Evolutionary conservation across 768 basidiomycete genomes (phyloP).

Genomic region (Agaricus subrufescens): DNA sequence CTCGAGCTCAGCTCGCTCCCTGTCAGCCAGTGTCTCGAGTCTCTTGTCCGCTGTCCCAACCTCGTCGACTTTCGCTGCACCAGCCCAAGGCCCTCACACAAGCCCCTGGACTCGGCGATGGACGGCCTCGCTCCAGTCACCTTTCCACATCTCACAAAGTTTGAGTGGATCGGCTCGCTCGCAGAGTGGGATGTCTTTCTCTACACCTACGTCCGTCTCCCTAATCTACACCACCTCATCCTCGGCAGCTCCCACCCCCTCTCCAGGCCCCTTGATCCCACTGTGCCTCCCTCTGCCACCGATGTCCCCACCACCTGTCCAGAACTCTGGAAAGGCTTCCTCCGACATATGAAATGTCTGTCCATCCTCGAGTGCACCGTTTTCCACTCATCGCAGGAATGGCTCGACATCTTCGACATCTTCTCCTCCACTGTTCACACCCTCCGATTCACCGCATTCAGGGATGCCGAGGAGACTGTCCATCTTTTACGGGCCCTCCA

Average conservation of each 20-base stretch:
- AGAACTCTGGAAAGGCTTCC: neutral
- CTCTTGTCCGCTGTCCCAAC: neutral
- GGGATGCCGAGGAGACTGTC: neutral
- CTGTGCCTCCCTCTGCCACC: neutral
- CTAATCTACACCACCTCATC: neutral
- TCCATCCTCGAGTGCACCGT: neutral
- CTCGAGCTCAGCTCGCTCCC: neutral
- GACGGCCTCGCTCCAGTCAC: neutral
- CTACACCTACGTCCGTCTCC: conserved; percentile 1
- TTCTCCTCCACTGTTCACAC: neutral
- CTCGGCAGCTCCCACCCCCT: conserved; percentile 1
- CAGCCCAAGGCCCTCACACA: neutral
- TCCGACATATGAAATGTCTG: neutral
- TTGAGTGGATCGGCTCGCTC: conserved; percentile 3
- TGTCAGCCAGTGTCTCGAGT: neutral
- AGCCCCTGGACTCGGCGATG: neutral
- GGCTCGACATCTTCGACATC: conserved; percentile 1
- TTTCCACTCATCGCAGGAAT: neutral
- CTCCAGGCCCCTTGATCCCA: neutral
- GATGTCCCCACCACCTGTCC: neutral
- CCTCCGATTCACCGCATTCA: neutral
- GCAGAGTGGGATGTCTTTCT: conserved; percentile 1
- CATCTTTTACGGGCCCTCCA: neutral
- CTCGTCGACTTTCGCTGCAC: neutral
- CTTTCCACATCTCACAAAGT: neutral